phyloP scores from a whole-genome alignment of 108 stramenopile species.

The Asterionellopsis glacialis region DNA sequence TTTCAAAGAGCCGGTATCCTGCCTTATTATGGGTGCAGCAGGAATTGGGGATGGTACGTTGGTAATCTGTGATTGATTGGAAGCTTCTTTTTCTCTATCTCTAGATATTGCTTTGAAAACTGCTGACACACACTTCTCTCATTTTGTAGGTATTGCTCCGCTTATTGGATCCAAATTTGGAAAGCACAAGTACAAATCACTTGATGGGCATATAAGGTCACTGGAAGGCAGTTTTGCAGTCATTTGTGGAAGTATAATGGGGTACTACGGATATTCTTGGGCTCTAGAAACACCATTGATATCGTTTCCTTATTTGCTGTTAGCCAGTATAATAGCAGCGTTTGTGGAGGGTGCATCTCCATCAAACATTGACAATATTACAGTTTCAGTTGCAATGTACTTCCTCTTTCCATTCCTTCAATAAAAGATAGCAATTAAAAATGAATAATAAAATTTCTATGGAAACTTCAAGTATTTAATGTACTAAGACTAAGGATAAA shows the following conservation, averaged over 20 bases:
- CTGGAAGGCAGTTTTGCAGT: constrained; percentile 52
- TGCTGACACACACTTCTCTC: too few species aligned
- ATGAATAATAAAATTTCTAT: too few species aligned
- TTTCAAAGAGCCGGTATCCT: constrained; percentile 15
- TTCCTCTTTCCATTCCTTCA: constrained; percentile 19
- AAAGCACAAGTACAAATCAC: constrained; percentile 50
- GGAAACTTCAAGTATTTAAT: too few species aligned
- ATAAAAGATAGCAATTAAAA: constrained; percentile 22
- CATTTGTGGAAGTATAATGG: constrained; percentile 47
- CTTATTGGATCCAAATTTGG: constrained; percentile 51
- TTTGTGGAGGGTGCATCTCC: constrained; percentile 65
- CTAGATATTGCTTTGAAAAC: too few species aligned
- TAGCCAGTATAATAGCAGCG: constrained; percentile 50
- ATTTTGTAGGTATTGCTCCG: constrained; percentile 28
- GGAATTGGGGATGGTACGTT: constrained; percentile 45
- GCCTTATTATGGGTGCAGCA: constrained; percentile 46
- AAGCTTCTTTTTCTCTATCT: too few species aligned
- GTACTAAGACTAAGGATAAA: too few species aligned
- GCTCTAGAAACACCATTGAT: too few species aligned
- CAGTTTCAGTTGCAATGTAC: constrained; percentile 45
- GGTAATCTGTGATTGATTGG: too few species aligned
- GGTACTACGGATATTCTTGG: constrained; percentile 37
- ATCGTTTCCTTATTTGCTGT: constrained; percentile 24
- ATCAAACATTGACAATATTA: constrained; percentile 61
- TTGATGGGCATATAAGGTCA: constrained; percentile 48